Base-by-base conservation (phyloP, 106 monocot genomes). In the Apostasia ramifera region DNA sequence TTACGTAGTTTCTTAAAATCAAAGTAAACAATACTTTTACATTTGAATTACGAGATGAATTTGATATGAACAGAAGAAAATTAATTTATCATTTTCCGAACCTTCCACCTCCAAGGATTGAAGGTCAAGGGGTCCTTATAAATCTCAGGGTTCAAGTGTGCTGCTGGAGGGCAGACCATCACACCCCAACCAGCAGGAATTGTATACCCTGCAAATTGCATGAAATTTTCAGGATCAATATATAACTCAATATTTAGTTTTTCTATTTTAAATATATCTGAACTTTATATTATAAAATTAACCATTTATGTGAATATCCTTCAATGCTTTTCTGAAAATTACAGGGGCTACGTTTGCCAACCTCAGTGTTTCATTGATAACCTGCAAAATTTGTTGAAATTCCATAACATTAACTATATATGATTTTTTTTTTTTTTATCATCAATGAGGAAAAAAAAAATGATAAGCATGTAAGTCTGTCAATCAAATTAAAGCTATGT, bases 41-140 rank as follows among this genome's bases (percentile, higher is more conserved):
- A 26, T 26, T 26, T 26, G 26, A 26, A 26, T 26, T 26, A 26
- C 26, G 26, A 26, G 26, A 26, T 26, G 26, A 26, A 26, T 26
- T 26, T 26, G 26, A 26, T 26, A 26, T 26, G 26, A 26, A 26
- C 0, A 26, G 26, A 26, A 26, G 26, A 26, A 26, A 26, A 26
- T 26, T 26, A 26, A 0, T 26, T 26, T 26, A 26, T 26, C 0
- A n/a, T 2, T 39, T 40, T 59, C 42, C 72, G 1, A 68, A 82
- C 83, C 79, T 79, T 68, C 83, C 83, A 84, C 58, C 84, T 80
- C 76, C 73, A 68, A 59, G 81, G 77, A 56, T 85, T 81, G 70
- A 85, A 85, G 47, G 69, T 15, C 8, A 85, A 66, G 13, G 84
- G 81, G 74, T 85, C 81, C 62, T 78, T 62, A 61, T 85, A 81